Percentiles rank a stretch among this genome's conserved stretches.
phyloP scores from a whole-genome alignment of 164 flowering plant species.

The Annona squamosa region DNA sequence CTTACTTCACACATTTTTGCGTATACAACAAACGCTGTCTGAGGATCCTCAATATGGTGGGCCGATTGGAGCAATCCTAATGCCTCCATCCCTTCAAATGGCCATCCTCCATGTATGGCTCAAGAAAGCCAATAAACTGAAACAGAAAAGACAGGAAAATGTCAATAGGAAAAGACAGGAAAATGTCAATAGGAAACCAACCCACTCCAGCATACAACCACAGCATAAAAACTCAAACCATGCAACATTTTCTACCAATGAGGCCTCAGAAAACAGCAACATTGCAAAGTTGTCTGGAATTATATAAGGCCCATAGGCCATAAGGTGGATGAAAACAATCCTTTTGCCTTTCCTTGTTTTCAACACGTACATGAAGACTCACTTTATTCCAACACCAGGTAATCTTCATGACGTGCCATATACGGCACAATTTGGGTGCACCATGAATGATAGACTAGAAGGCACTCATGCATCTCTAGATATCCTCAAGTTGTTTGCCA shows the following conservation, averaged over 20 bases:
- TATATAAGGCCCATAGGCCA: background rate
- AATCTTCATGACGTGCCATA: background rate
- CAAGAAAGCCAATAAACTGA: constrained; percentile 87
- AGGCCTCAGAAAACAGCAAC: background rate
- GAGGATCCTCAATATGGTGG: too few species aligned
- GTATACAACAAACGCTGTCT: too few species aligned
- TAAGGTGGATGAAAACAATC: background rate
- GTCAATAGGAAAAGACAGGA: background rate
- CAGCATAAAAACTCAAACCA: background rate
- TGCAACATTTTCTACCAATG: background rate
- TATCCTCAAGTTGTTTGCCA: too few species aligned
- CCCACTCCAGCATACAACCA: background rate
- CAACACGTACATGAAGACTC: background rate
- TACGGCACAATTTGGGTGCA: background rate
- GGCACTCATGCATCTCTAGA: too few species aligned
- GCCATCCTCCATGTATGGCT: constrained; percentile 71
- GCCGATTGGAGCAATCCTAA: constrained; percentile 5
- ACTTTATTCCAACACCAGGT: background rate
- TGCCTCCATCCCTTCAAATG: constrained; percentile 61
- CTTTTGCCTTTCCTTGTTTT: background rate
- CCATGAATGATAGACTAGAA: background rate
- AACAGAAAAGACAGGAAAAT: constrained; percentile 4
- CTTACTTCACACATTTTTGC: too few species aligned
- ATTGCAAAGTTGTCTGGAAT: background rate
- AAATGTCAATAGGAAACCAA: background rate